Conservation (phyloP, 1,284 basidiomycete genomes). For the Heterobasidion irregulare region DNA sequence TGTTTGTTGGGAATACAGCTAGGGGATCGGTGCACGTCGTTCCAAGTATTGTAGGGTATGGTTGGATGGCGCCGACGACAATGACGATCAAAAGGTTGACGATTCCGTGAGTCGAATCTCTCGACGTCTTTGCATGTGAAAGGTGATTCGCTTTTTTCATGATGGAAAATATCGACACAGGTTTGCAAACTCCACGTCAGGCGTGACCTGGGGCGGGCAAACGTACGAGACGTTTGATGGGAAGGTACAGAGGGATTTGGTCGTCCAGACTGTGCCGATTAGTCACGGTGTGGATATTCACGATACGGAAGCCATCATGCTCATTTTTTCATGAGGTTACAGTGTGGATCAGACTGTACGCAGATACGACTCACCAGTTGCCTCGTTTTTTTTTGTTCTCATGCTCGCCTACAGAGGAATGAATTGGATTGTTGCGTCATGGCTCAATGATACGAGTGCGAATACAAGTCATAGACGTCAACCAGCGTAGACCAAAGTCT, state of each 20-base stretch:
- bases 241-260: conserved; percentile 30
- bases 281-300: conserved; percentile 38
- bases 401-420: too few relatives aligned
- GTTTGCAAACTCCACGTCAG: conserved; percentile 45
- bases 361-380: too few relatives aligned
- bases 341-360: background rate
- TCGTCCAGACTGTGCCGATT: conserved; percentile 27
- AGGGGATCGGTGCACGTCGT: conserved; percentile 35
- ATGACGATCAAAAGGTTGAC: conserved; percentile 36
- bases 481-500: too few relatives aligned
- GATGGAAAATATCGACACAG: conserved; percentile 15
- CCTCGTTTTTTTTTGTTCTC: too few relatives aligned
- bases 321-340: conserved; percentile 21
- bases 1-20: conserved; percentile 27
- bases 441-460: too few relatives aligned
- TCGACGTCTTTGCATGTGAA: background rate
- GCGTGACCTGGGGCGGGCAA: conserved; percentile 57
- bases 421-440: too few relatives aligned
- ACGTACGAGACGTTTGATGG: conserved; percentile 52
- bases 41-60: conserved; percentile 24
- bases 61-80: conserved; percentile 10
- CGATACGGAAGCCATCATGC: conserved; percentile 45
- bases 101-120: conserved; percentile 28
- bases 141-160: too few relatives aligned
- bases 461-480: too few relatives aligned